Percentiles rank a stretch among this genome's conserved stretches.
These are phyloP conservation scores for Alternaria atra DNA, from an alignment of 2,329 filamentous ascomycete genomes.

Conservation along the genomic window DNA sequence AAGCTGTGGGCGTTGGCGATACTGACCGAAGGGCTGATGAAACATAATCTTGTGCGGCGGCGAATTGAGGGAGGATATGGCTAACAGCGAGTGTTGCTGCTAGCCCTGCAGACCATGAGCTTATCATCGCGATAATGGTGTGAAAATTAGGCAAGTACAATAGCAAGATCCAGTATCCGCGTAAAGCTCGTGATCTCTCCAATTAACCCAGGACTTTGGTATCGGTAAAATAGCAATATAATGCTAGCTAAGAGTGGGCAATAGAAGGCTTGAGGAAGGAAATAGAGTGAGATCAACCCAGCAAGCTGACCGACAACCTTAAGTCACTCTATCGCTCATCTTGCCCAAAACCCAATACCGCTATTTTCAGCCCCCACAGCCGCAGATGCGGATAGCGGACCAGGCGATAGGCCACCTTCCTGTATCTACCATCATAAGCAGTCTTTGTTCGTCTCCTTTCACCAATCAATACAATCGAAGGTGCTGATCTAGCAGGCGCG, in stretches of 20 bases:
- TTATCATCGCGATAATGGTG: constrained; percentile 15
- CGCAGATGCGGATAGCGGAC: constrained; percentile 4
- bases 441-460: constrained; percentile 8
- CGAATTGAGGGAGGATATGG: constrained; percentile 12
- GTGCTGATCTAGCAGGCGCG: constrained; percentile 4
- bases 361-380: constrained; percentile 14
- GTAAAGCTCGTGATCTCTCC: neutral
- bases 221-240: neutral
- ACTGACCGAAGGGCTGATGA: neutral
- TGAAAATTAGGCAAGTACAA: neutral
- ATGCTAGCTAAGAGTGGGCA: neutral
- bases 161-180: neutral
- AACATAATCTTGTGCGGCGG: constrained; percentile 10
- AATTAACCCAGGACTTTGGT: neutral
- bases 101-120: constrained; percentile 18
- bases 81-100: constrained; percentile 19
- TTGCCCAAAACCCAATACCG: constrained; percentile 4
- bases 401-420: constrained; percentile 11
- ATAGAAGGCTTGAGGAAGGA: neutral
- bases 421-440: constrained; percentile 3
- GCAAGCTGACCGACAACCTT: constrained; percentile 10
- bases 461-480: constrained; percentile 6
- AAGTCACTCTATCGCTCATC: constrained; percentile 7
- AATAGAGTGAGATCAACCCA: neutral
- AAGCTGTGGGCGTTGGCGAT: neutral